Evolutionary conservation across 75 land plant genomes (phyloP).

Genomic region (Picea glauca): DNA sequence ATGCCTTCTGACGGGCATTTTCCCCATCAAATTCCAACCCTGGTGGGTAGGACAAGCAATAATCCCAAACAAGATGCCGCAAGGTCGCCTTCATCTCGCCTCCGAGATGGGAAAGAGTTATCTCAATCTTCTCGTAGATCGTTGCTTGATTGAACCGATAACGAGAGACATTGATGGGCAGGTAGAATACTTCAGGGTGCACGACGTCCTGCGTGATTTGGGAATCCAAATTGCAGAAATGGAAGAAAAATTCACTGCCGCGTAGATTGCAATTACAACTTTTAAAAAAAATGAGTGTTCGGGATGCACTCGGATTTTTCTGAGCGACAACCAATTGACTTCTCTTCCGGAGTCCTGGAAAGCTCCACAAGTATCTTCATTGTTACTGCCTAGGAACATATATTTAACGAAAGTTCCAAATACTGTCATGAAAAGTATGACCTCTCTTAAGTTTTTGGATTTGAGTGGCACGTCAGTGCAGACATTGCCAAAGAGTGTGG

Average conservation of each 20-base stretch:
- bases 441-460: background rate
- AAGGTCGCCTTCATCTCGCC: too few species aligned
- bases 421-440: background rate
- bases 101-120: background rate
- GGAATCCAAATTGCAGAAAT: constrained; percentile 4
- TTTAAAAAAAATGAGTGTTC: background rate
- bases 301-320: background rate
- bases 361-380: background rate
- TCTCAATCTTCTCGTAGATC: background rate
- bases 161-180: background rate
- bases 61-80: background rate
- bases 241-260: background rate
- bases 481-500: background rate
- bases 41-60: background rate
- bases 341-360: background rate
- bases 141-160: background rate
- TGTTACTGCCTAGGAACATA: background rate
- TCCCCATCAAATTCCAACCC: too few species aligned
- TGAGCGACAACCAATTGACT: background rate
- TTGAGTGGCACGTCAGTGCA: background rate
- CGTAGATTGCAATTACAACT: background rate
- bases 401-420: background rate
- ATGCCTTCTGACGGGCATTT: too few species aligned
- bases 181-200: background rate
- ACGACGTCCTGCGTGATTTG: constrained; percentile 7